Evolutionary conservation across 1,284 basidiomycete genomes (phyloP).

Genomic region (Sutorius eximius): DNA sequence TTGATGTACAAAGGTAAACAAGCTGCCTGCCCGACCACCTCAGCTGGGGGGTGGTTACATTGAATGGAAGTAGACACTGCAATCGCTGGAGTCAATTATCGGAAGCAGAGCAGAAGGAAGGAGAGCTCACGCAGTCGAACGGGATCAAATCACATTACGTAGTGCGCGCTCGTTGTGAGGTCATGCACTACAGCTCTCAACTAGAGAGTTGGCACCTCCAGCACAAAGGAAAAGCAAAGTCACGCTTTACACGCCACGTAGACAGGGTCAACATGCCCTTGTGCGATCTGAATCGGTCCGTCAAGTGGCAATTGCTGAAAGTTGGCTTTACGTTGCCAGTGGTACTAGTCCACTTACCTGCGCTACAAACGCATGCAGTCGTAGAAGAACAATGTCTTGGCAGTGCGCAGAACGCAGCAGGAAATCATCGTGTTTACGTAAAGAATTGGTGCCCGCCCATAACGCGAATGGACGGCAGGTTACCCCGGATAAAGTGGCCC

Average conservation of each 20-base stretch:
- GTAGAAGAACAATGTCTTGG: neutral
- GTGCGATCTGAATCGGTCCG: no score
- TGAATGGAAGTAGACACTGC: neutral
- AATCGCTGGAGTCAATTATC: neutral
- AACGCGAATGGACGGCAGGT: neutral
- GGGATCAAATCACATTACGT: neutral
- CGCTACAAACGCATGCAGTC: no score
- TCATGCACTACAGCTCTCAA: no score
- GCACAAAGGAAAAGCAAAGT: no score
- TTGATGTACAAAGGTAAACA: neutral
- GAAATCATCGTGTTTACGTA: neutral
- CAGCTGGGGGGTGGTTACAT: neutral
- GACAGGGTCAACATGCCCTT: neutral
- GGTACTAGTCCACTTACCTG: no score
- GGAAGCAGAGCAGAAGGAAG: neutral
- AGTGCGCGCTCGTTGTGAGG: neutral
- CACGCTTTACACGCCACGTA: neutral
- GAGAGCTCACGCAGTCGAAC: neutral
- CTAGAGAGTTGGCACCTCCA: no score
- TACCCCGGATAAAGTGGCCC: no score
- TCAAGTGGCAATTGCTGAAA: neutral
- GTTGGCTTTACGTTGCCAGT: neutral
- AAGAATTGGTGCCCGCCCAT: neutral
- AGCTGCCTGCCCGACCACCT: neutral
- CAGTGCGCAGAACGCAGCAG: neutral